These are phyloP conservation scores for Kodamaea alishanica DNA, from an alignment of 1,139 yeast species.

Conservation along the genomic window DNA sequence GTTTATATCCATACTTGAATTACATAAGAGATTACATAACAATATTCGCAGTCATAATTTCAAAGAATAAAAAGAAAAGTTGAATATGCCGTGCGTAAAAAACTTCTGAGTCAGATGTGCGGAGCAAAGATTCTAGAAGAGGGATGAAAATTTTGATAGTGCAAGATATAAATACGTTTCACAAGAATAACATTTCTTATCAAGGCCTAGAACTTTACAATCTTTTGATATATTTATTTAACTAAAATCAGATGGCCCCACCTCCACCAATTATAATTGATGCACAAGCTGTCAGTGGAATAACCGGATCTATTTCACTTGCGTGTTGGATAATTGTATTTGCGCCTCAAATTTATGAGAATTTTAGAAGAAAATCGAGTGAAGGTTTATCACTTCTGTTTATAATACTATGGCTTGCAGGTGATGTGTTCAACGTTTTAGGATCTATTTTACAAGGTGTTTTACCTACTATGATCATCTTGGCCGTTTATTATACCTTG, in stretches of 20 bases:
- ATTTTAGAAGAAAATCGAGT: slow-evolving; percentile 75
- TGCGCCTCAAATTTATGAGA: slow-evolving; percentile 95
- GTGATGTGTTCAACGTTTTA: slow-evolving; percentile 86
- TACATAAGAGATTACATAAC: neutral
- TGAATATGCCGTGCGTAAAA: neutral
- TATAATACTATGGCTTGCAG: slow-evolving; percentile 81
- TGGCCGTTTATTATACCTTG: slow-evolving; percentile 86
- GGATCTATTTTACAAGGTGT: slow-evolving; percentile 89
- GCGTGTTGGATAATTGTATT: slow-evolving; percentile 98
- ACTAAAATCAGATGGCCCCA: slow-evolving; percentile 38
- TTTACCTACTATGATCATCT: slow-evolving; percentile 84
- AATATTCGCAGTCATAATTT: neutral
- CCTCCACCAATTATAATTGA: slow-evolving; percentile 68
- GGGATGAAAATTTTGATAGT: neutral
- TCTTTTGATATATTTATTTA: neutral
- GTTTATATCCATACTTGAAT: too few species aligned
- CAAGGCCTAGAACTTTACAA: neutral
- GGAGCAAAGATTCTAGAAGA: slow-evolving; percentile 2
- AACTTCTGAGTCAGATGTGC: slow-evolving; percentile 7
- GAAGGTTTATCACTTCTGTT: slow-evolving; percentile 84
- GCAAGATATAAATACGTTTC: neutral
- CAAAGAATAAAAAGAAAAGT: neutral
- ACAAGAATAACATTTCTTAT: neutral
- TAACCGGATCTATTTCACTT: slow-evolving; percentile 85
- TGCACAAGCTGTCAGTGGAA: slow-evolving; percentile 80